Percentiles rank a stretch among this genome's conserved stretches.
These are phyloP conservation scores for Lentinus polychrous DNA, from an alignment of 1,284 basidiomycete genomes.

Conservation along the genomic window DNA sequence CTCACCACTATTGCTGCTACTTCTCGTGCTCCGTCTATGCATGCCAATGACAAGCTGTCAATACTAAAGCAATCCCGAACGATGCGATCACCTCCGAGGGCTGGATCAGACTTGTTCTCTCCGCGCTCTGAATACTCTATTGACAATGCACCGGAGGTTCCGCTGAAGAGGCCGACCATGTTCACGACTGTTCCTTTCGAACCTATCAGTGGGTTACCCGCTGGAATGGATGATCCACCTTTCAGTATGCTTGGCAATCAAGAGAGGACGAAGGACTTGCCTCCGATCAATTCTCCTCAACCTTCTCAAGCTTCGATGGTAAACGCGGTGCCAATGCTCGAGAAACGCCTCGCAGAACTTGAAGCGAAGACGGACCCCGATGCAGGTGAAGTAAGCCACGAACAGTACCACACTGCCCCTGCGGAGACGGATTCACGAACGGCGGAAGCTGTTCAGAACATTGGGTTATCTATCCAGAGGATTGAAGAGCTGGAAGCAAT, in stretches of 20 bases:
- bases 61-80: too few species aligned
- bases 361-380: too few species aligned
- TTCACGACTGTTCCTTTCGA: neutral
- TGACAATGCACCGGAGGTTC: neutral
- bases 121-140: slow-evolving; percentile 20
- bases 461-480: slow-evolving; percentile 15
- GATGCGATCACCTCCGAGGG: neutral
- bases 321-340: too few species aligned
- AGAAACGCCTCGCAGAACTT: too few species aligned
- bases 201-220: neutral
- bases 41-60: neutral
- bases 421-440: slow-evolving; percentile 5
- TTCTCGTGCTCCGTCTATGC: neutral
- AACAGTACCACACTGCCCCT: too few species aligned
- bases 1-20: slow-evolving; percentile 9
- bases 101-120: slow-evolving; percentile 11
- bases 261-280: neutral
- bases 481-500: slow-evolving; percentile 14
- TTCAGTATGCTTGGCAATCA: neutral
- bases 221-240: neutral
- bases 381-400: too few species aligned
- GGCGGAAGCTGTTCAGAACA: slow-evolving; percentile 10
- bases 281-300: neutral
- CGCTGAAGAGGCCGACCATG: neutral
- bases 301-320: neutral